Base-by-base conservation (phyloP, 768 basidiomycete genomes). In the Pulveroboletus ravenelii region DNA sequence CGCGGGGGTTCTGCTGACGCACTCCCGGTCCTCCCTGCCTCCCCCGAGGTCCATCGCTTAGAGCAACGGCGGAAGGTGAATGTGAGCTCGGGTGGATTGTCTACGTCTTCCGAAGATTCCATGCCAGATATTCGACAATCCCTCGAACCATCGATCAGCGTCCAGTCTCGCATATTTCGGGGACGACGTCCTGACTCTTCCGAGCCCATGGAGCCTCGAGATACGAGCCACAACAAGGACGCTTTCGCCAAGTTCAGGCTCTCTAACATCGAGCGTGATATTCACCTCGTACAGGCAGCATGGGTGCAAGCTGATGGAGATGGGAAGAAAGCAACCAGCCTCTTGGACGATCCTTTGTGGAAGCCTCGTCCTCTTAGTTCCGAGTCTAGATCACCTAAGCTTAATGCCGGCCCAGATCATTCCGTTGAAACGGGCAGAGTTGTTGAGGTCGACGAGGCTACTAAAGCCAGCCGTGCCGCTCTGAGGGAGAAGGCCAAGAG, bases 401-500 rank as follows among this genome's bases (percentile, higher is more conserved):
- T 49, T 14, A 51, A 40, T 23, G 3, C 34, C 13, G 32, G 37
- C 10, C 56, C 64, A 10, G 64, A 69, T 14, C 49, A 61, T 10
- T 41, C 63, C 44, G 36, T 42, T 37, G 51, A 81, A 40, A 70
- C 76, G 5, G 87, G 87, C 29, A 75, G 85, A 40, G 84, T 89
- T 30, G 80, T 75, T 51, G 87, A 87, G 62, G 64, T 88, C 23
- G 86, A 88, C 35, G 85, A 89, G 54, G 85, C 82, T n/a, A 77
- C 73, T 36, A 82, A 81, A 57, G 85, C 84, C 2, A 79, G 75
- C 54, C 76, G 84, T 52, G 79, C 76, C 17, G 82, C 85, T 31
- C 75, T 74, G 51, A 83, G 75, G 62, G 87, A 89, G 69, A 84
- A 87, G 66, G 87, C 83, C 18, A 89, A 86, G 67, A 85, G 80